Base-by-base conservation (phyloP, 108 stramenopile genomes). In the Cylindrotheca fusiformis region DNA sequence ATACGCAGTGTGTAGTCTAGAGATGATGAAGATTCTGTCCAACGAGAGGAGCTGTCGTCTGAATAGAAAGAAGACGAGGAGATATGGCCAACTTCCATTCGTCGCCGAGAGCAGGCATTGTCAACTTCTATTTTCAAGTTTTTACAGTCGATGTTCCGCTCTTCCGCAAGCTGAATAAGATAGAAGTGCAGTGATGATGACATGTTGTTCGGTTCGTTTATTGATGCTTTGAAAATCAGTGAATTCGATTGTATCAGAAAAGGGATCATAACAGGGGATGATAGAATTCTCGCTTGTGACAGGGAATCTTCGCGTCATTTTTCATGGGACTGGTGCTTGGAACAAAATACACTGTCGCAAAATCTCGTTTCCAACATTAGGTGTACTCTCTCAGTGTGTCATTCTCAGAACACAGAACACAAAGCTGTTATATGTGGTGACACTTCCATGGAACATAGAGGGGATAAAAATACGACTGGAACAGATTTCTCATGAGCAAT, bases 101-200 rank as follows among this genome's bases (percentile, higher is more conserved):
- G 20, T 25, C 36, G 21, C 33, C 23, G 64, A 45, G 55, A 57
- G 14, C 30, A 55, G 21, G 65, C 65, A 49, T 67, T 67, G 55
- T 67, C 65, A 6, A 57, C 45, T 4, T 54, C 47, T 5, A 67
- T 31, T 5, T 25, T 31, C 4, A 57, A 12, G 26, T 25, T 45
- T 4, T 50, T 48, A 50, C 47, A 49, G 2, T 28, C 48, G 1
- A 32, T 12, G n/a, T 61, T 29, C 8, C 8, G 8, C 44, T 61
- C 60, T 23, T 10, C 17, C 2, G 48, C 24, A 1, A 61, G 6
- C 48, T 1, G 0, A 29, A 29, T 22, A n/a, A 61, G 50, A 18
- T 61, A 61, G 0, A 22, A 45, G 6, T 45, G 58, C 19, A 59
- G 41, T 20, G 58, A n/a, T 24, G 44, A 5, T 1, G 22, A 18